Evolutionary conservation across 2,329 filamentous ascomycete genomes (phyloP).

Genomic region (Colletotrichum brevisporum): DNA sequence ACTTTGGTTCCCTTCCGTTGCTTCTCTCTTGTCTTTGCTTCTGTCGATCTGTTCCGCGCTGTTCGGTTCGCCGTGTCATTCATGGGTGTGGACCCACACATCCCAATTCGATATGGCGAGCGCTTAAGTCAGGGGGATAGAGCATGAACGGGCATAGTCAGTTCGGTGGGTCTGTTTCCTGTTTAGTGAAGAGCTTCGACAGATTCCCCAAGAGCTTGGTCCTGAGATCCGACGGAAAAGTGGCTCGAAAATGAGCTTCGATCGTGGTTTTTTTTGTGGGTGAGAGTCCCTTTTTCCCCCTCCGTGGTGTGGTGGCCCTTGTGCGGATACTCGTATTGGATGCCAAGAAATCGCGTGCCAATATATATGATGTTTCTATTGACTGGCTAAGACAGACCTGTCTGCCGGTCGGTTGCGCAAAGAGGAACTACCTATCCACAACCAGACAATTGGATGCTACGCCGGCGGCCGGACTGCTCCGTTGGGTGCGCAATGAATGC

Average conservation of each 20-base stretch:
- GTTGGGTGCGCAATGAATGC: neutral
- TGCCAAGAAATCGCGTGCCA: constrained; percentile 3
- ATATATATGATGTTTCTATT: neutral
- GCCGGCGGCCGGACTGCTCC: neutral
- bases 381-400: too few species aligned
- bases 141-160: constrained; percentile 24
- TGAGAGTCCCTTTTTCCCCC: neutral
- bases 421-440: neutral
- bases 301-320: constrained; percentile 1
- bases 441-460: neutral
- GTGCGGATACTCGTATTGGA: neutral
- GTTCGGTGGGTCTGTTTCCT: constrained; percentile 34
- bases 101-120: neutral
- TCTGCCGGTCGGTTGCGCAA: neutral
- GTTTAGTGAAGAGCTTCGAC: constrained; percentile 25
- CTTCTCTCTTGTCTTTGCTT: neutral
- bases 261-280: neutral
- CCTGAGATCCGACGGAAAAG: constrained; percentile 6
- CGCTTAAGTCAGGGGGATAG: neutral
- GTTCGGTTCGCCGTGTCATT: neutral
- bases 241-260: neutral
- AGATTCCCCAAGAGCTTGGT: constrained; percentile 13
- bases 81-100: neutral
- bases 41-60: neutral
- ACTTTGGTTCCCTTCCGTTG: neutral